phyloP scores from a whole-genome alignment of 371 early-diverging fungal genomes.

The Cokeromyces recurvatus region DNA sequence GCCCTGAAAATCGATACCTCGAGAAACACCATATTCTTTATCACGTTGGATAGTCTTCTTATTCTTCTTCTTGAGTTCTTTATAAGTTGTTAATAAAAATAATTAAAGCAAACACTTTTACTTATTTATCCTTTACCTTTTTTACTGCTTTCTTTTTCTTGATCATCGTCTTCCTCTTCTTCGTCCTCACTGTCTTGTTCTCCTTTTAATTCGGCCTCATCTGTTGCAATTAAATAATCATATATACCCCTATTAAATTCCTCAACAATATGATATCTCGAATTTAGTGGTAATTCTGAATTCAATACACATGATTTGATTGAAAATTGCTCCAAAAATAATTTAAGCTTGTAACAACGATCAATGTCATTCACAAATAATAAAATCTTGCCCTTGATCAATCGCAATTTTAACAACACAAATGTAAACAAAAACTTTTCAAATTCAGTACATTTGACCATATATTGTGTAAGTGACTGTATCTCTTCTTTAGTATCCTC shows the following conservation, averaged over 20 bases:
- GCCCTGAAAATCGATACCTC: slow-evolving; percentile 96
- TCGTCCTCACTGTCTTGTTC: slow-evolving; percentile 67
- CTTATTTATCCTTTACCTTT: slow-evolving; percentile 13
- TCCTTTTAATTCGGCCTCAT: slow-evolving; percentile 73
- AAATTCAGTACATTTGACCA: slow-evolving; percentile 67
- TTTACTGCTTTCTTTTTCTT: slow-evolving; percentile 11
- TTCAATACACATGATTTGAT: slow-evolving; percentile 88
- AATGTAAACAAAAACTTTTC: slow-evolving; percentile 90
- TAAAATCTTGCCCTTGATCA: slow-evolving; percentile 88
- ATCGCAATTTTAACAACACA: slow-evolving; percentile 83
- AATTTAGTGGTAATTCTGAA: slow-evolving; percentile 91
- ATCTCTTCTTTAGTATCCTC: slow-evolving; percentile 72
- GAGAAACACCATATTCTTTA: slow-evolving; percentile 92
- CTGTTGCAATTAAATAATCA: slow-evolving; percentile 94
- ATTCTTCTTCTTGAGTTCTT: slow-evolving; percentile 45
- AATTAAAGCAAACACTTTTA: not conserved
- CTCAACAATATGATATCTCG: slow-evolving; percentile 90
- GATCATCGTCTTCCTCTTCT: slow-evolving; percentile 27
- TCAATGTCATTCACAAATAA: slow-evolving; percentile 94
- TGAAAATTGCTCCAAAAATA: slow-evolving; percentile 95
- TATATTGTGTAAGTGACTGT: slow-evolving; percentile 72
- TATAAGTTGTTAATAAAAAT: slow-evolving; percentile 22
- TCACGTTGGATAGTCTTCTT: slow-evolving; percentile 53
- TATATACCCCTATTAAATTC: slow-evolving; percentile 97
- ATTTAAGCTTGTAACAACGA: slow-evolving; percentile 84